Conservation (phyloP, 371 early-diverging fungal genomes). For the Syncephalastrum racemosum region DNA sequence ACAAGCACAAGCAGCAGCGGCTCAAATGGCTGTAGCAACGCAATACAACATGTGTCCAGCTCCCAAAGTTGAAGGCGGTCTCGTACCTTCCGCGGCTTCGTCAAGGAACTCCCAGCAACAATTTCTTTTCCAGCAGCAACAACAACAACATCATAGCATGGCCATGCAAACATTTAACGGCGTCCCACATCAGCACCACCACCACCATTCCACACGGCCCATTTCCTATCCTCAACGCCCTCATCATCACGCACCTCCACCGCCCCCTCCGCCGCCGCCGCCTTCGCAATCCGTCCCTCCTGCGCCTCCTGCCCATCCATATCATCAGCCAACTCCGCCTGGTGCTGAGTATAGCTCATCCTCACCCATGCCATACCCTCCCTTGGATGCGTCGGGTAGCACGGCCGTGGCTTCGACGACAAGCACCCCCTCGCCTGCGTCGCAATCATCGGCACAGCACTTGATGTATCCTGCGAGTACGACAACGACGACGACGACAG, state of each 20-base stretch:
- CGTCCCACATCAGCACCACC: background rate
- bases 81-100: too few relatives aligned
- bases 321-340: constrained; percentile 5
- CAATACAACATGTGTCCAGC: constrained; percentile 5
- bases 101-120: too few relatives aligned
- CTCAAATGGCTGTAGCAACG: constrained; percentile 3
- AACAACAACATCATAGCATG: constrained; percentile 5
- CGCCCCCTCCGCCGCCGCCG: background rate
- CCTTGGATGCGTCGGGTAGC: constrained; percentile 15
- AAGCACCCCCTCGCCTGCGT: constrained; percentile 10
- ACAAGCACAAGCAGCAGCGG: constrained; percentile 10
- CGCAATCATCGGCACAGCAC: background rate
- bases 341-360: constrained; percentile 3
- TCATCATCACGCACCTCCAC: background rate
- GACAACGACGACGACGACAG: too few relatives aligned
- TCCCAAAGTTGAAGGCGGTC: background rate
- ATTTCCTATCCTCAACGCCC: too few relatives aligned
- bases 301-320: constrained; percentile 5
- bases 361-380: constrained; percentile 11
- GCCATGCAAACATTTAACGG: background rate
- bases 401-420: background rate
- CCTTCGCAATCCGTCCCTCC: background rate
- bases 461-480: too few relatives aligned
- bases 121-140: constrained; percentile 1
- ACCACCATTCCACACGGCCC: too few relatives aligned